Evolutionary conservation across 73 alveolate species (phyloP).

Genomic region (Paramecium octaurelia): DNA sequence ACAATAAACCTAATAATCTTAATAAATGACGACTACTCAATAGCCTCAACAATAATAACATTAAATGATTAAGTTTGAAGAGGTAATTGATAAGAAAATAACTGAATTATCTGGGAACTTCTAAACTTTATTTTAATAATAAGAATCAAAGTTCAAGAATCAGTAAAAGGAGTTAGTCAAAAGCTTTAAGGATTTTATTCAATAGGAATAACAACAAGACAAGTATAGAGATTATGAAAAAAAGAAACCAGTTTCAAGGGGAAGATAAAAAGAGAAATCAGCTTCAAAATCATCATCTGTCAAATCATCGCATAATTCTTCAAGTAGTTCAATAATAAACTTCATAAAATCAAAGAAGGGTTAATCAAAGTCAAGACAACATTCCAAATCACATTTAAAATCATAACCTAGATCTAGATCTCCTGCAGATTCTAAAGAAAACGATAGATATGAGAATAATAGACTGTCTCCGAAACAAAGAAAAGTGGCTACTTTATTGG

Average conservation of each 20-base stretch:
- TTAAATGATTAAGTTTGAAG: not conserved
- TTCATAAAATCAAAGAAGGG: not conserved
- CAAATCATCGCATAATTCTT: not conserved
- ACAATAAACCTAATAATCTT: not conserved
- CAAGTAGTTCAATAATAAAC: conserved; percentile 24
- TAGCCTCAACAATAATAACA: not conserved
- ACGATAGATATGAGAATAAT: not conserved
- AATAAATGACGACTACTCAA: not conserved
- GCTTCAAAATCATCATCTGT: not conserved
- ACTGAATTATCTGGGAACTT: not conserved
- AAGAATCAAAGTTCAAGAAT: conserved; percentile 34
- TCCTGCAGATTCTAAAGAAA: not conserved
- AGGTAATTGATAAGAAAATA: conserved; percentile 14
- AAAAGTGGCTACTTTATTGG: conserved; percentile 12
- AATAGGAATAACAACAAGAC: not conserved
- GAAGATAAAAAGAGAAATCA: not conserved
- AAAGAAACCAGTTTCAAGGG: not conserved
- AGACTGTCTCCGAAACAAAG: conserved; percentile 30
- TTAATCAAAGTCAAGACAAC: not conserved
- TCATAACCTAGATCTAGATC: conserved; percentile 1
- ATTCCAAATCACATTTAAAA: not conserved
- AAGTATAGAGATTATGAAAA: not conserved
- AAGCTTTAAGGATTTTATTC: not conserved
- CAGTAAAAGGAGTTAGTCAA: not conserved
- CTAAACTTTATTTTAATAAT: not conserved